Evolutionary conservation across 1,284 basidiomycete species (phyloP), one percentile per base, ranked within the genome.

Genomic region (Apiotrichum porosum): DNA sequence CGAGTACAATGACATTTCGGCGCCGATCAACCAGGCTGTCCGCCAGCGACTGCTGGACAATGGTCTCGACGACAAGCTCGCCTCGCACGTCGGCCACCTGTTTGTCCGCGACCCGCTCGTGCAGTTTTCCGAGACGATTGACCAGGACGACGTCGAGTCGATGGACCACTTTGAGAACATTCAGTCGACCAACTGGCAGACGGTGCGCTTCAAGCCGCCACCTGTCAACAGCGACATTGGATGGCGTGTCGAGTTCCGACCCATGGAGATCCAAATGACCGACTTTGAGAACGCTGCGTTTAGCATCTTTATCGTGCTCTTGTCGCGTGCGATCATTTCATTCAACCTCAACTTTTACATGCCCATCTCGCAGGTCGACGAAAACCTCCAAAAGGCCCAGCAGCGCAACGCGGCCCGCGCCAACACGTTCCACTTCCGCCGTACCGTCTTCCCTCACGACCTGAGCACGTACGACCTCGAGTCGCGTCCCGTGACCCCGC

Each of bases 101-200:
- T 98, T 97, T 75, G 97, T 98, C 68, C 89, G 95, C 9, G 95
- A 98, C 68, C 95, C 95, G 28, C 78, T 98, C 37, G 94, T 97
- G 30, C 80, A 97, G 47, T 98, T 97, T 68, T 87, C 85, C 34
- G 95, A 98, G 74, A 90, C 85, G 12, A 83, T 98, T 49, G 80
- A 95, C 60, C 91, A 94, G 72, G 89, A 97, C 69, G 91, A 98
- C 68, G 75, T 77, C 34, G 77, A 77, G 22, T 92, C 87, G 52
- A 91, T 82, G 59, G 95, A 98, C 66, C 95, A 99, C 70, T 98
- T 98, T 63, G 95, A 99, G 86, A 98, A 97, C 66, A 85, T 98
- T 30, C 95, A 98, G 81, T 95, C 92, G 6, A 98, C 95, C 9
- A 98, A 98, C 69, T 99, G 95, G 95, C 95, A 98, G 75, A 97